Evolutionary conservation across 495 filamentous ascomycete species (phyloP), one percentile per base, ranked within the genome.

Genomic region (Annulohypoxylon moriforme): DNA sequence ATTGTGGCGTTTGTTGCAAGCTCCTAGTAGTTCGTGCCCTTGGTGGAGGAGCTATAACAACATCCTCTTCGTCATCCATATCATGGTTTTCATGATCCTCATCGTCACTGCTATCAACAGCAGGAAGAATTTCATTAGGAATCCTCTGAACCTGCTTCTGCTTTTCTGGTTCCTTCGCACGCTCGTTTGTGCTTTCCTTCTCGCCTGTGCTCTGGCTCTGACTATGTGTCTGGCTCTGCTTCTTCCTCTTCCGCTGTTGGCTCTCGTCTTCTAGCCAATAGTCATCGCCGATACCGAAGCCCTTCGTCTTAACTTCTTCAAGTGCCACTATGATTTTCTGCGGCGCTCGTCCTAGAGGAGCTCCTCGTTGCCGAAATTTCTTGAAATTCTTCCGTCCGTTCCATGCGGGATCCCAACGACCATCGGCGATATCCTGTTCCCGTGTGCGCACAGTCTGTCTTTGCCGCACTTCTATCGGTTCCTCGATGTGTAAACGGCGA

Each of bases 361-460:
- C 88, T 1, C 87, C 89, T 50, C 88, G 86, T 62, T 89, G 87
- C 3, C 89, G 86, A 71, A 99, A 99, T 70, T 88, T 90, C 79
- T 99, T 99, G 84, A 98, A 99, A 72, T 99, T 98, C 81, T 94
- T 96, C 5, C 95, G 88, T 0, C 96, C 96, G 75, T 98, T 97
- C 96, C 96, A 99, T 36, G 85, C 83, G 2, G 93, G 90, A 73
- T 98, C 89, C 96, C 96, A 98, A 22, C 94, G 87, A 9, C 87
- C 86, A 59, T 85, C 85, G 2, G 75, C 82, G 49, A 82, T 80
- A 47, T 82, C 82, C 62, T 79, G 77, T 46, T 84, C 82, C n/a
- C 83, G 79, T 18, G 58, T 72, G 75, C 75, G 62, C n/a, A 49
- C 64, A 22, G 65, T 55, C 44, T 72, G 55, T 31, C 47, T 64